A percentile compares a stretch with the other conserved stretches of the same genome.
These are phyloP conservation scores for Aspergillus sp. DNA, from an alignment of 2,329 filamentous ascomycete genomes.

Conservation along the genomic window DNA sequence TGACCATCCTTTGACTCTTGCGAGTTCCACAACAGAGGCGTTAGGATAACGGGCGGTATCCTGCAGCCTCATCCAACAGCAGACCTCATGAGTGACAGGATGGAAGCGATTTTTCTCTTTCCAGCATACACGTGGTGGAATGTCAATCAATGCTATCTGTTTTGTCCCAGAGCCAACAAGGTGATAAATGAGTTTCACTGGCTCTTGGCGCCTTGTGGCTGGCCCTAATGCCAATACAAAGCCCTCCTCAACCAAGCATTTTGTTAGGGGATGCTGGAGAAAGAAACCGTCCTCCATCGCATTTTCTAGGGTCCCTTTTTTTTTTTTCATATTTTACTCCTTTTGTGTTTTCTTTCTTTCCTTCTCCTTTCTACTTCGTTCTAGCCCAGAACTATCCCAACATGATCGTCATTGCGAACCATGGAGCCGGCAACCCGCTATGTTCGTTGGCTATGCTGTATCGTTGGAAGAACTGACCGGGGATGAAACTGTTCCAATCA, in stretches of 20 bases:
- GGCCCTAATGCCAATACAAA: slow-evolving; percentile 17
- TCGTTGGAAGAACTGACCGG: background rate
- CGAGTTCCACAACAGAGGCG: slow-evolving; percentile 33
- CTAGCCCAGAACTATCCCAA: background rate
- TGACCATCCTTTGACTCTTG: slow-evolving; percentile 7
- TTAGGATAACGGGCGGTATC: slow-evolving; percentile 32
- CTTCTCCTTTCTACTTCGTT: background rate
- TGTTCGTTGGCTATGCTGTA: slow-evolving; percentile 1
- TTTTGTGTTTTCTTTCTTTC: background rate
- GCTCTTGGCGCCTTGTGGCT: slow-evolving; percentile 14
- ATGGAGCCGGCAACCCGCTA: background rate
- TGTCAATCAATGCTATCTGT: background rate
- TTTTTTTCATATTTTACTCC: background rate
- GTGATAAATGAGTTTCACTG: slow-evolving; percentile 11
- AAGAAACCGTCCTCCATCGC: background rate
- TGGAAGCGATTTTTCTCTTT: background rate
- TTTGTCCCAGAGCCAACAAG: slow-evolving; percentile 3
- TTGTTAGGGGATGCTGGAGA: background rate
- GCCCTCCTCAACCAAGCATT: slow-evolving; percentile 10
- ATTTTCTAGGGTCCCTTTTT: background rate
- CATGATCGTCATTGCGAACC: background rate
- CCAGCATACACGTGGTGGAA: slow-evolving; percentile 17
- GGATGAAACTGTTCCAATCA: slow-evolving; percentile 12
- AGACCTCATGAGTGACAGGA: slow-evolving; percentile 9
- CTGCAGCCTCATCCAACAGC: slow-evolving; percentile 27